Conservation (phyloP, 1,284 basidiomycete species). For the Tylopilus sp. region DNA sequence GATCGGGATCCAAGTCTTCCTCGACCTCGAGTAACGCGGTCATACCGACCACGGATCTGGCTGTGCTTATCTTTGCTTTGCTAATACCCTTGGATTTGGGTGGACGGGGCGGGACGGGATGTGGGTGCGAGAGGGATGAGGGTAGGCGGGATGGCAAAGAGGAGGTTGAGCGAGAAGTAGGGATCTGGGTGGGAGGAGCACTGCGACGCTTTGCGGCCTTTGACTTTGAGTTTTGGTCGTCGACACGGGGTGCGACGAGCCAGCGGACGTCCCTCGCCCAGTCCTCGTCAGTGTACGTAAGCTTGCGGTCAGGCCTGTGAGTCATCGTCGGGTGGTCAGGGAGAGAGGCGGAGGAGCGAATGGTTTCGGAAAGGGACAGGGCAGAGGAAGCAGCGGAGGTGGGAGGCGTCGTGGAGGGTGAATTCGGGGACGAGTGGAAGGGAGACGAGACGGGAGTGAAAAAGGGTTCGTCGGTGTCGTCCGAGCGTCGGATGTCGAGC, state of each 20-base stretch:
- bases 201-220: constrained; percentile 25
- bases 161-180: constrained; percentile 21
- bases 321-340: constrained; percentile 21
- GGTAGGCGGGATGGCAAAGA: constrained; percentile 16
- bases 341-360: constrained; percentile 20
- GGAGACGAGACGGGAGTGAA: constrained; percentile 33
- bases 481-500: constrained; percentile 21
- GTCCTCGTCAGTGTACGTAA: constrained; percentile 47
- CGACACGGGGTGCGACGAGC: constrained; percentile 44
- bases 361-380: constrained; percentile 22
- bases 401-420: constrained; percentile 26
- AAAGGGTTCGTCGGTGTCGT: constrained; percentile 28
- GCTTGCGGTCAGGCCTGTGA: constrained; percentile 17
- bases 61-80: constrained; percentile 34
- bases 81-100: constrained; percentile 25
- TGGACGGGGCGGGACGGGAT: constrained; percentile 14
- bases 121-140: constrained; percentile 3
- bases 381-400: constrained; percentile 28
- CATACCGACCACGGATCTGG: constrained; percentile 52
- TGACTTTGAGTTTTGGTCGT: constrained; percentile 19
- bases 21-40: constrained; percentile 55
- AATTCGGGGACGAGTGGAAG: constrained; percentile 14
- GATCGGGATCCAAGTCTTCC: constrained; percentile 38
- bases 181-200: constrained; percentile 15
- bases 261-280: constrained; percentile 65